phyloP scores from a whole-genome alignment of 2,329 filamentous ascomycete species.

The Calonectria pauciramosa region DNA sequence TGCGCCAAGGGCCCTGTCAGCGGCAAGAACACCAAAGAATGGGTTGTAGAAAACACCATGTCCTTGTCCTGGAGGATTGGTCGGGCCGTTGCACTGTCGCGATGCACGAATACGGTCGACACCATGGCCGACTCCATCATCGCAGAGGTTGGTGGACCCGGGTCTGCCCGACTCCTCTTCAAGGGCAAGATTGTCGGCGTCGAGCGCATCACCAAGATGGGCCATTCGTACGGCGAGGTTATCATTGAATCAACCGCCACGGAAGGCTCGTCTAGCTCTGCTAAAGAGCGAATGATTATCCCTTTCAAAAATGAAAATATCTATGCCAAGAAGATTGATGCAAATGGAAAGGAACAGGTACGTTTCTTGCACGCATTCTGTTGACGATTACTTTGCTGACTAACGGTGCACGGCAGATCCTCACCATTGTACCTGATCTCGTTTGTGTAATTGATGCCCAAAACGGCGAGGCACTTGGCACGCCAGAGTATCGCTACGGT shows the following conservation, averaged over 20 bases:
- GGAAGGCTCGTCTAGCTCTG: slow-evolving; percentile 34
- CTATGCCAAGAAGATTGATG: slow-evolving; percentile 50
- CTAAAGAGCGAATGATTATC: slow-evolving; percentile 57
- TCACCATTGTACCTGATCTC: slow-evolving; percentile 69
- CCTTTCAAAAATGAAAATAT: slow-evolving; percentile 72
- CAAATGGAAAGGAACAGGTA: slow-evolving; percentile 39
- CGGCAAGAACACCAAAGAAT: slow-evolving; percentile 48
- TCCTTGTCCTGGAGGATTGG: slow-evolving; percentile 63
- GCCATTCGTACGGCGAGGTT: slow-evolving; percentile 57
- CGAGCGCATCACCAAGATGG: slow-evolving; percentile 59
- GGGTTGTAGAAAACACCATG: slow-evolving; percentile 52
- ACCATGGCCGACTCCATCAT: slow-evolving; percentile 55
- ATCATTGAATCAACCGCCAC: slow-evolving; percentile 52
- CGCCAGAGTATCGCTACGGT: slow-evolving; percentile 69
- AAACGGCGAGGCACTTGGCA: slow-evolving; percentile 69
- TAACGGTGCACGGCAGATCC: slow-evolving; percentile 40
- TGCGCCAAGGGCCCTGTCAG: slow-evolving; percentile 50
- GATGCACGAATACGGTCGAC: slow-evolving; percentile 50
- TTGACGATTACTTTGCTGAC: not conserved
- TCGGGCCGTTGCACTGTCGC: slow-evolving; percentile 53
- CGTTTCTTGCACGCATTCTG: not conserved
- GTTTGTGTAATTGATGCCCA: slow-evolving; percentile 68
- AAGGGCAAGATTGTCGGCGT: slow-evolving; percentile 46
- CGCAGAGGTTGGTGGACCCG: slow-evolving; percentile 54
- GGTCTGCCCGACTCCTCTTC: slow-evolving; percentile 41